A percentile compares a stretch with the other conserved stretches of the same genome.
Evolutionary conservation across 2,329 filamentous ascomycete genomes (phyloP).

Genomic region (Gnomoniopsis smithogilvyi): DNA sequence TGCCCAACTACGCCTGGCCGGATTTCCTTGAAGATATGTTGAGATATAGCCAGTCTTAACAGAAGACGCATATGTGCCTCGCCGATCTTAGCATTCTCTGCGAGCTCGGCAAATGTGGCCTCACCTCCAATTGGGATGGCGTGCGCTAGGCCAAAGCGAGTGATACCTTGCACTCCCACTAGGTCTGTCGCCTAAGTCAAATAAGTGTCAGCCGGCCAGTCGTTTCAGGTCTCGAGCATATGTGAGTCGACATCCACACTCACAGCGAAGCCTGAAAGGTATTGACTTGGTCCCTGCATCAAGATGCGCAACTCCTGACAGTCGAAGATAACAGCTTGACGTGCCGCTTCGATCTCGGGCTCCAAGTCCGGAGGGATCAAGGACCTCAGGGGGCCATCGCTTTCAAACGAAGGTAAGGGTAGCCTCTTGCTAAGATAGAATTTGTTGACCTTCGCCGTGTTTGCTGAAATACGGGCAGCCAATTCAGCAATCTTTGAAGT

Average conservation of each 20-base stretch:
- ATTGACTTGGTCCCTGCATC: slow-evolving; percentile 5
- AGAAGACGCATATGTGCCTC: slow-evolving; percentile 5
- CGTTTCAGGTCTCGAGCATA: no score
- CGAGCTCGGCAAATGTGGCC: slow-evolving; percentile 5
- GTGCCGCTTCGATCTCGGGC: slow-evolving; percentile 2
- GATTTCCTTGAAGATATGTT: slow-evolving; percentile 4
- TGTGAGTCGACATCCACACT: no score
- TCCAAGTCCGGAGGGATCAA: not conserved
- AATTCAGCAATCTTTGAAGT: slow-evolving; percentile 1
- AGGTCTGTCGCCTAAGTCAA: not conserved
- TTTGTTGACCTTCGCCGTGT: slow-evolving; percentile 1
- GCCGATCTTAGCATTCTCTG: not conserved
- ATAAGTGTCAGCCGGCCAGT: not conserved
- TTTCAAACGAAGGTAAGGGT: not conserved
- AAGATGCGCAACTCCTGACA: slow-evolving; percentile 6
- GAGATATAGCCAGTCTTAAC: slow-evolving; percentile 2
- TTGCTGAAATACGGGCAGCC: slow-evolving; percentile 3
- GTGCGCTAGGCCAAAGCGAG: slow-evolving; percentile 4
- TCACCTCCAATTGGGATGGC: not conserved
- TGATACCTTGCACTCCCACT: slow-evolving; percentile 3
- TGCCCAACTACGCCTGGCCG: slow-evolving; percentile 2
- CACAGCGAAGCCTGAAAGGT: not conserved
- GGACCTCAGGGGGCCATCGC: not conserved
- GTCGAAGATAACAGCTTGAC: slow-evolving; percentile 8
- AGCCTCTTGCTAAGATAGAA: not conserved